phyloP scores from a whole-genome alignment of 1,139 yeast genomes.

The Kodamaea plutei region DNA sequence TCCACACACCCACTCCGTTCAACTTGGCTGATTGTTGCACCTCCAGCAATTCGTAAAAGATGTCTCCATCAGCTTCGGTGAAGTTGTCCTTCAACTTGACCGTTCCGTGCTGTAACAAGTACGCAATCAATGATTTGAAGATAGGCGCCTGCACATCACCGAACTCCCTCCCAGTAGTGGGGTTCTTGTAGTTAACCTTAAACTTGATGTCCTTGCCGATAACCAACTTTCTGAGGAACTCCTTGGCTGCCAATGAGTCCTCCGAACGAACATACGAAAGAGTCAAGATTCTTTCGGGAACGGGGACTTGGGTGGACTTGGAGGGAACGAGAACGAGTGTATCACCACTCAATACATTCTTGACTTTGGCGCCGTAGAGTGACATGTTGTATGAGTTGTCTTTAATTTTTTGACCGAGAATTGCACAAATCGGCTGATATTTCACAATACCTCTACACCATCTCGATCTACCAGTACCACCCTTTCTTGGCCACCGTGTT shows the following conservation, averaged over 20 bases:
- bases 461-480: too few species aligned
- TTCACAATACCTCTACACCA: too few species aligned
- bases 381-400: conserved; percentile 10
- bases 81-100: conserved; percentile 62
- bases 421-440: too few species aligned
- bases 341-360: conserved; percentile 70
- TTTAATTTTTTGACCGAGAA: too few species aligned
- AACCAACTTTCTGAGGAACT: conserved; percentile 56
- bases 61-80: conserved; percentile 31
- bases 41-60: conserved; percentile 20
- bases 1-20: conserved; percentile 57
- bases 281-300: conserved; percentile 58
- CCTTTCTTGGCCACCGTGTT: too few species aligned
- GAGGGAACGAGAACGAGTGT: conserved; percentile 64
- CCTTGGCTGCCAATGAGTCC: conserved; percentile 57
- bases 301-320: conserved; percentile 40
- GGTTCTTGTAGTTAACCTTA: conserved; percentile 49
- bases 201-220: conserved; percentile 68
- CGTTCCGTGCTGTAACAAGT: conserved; percentile 54
- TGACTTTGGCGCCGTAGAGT: conserved; percentile 53
- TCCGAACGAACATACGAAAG: conserved; percentile 60
- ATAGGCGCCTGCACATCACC: conserved; percentile 70
- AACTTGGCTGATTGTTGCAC: conserved; percentile 51
- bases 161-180: conserved; percentile 56
- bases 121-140: conserved; percentile 55